These are phyloP conservation scores for Xylaria castorea DNA, from an alignment of 495 filamentous ascomycete genomes.

Conservation along the genomic window DNA sequence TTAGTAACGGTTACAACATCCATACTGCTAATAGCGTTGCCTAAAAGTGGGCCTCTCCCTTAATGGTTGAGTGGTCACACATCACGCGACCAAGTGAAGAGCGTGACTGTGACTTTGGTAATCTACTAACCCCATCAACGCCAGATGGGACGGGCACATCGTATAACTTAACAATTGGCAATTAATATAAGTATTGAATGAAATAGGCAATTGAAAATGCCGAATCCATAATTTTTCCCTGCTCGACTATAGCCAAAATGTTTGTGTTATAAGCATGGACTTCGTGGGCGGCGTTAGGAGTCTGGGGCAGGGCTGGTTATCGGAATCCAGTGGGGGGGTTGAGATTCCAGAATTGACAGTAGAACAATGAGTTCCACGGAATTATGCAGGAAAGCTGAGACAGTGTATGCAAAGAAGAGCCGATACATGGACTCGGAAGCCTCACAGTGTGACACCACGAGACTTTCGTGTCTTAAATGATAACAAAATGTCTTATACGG, in stretches of 20 bases:
- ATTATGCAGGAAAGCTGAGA: neutral
- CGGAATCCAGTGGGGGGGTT: neutral
- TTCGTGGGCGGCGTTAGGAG: neutral
- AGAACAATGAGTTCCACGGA: neutral
- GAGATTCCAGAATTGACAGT: neutral
- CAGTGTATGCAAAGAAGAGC: neutral
- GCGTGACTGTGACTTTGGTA: neutral
- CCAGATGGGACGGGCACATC: too few species aligned
- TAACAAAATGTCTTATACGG: neutral
- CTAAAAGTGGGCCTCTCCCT: neutral
- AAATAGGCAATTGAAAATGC: neutral
- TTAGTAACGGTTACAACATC: neutral
- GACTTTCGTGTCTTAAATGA: neutral
- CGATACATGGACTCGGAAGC: neutral
- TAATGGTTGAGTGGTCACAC: neutral
- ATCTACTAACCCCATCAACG: too few species aligned
- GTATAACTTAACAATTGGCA: neutral
- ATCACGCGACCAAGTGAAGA: neutral
- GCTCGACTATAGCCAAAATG: neutral
- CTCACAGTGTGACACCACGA: neutral
- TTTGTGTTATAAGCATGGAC: neutral
- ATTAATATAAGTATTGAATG: neutral
- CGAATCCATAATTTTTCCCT: neutral
- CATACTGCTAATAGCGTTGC: neutral
- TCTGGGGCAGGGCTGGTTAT: neutral